Evolutionary conservation across 768 basidiomycete species (phyloP).

Genomic region (Paxillus ammoniavirescens): DNA sequence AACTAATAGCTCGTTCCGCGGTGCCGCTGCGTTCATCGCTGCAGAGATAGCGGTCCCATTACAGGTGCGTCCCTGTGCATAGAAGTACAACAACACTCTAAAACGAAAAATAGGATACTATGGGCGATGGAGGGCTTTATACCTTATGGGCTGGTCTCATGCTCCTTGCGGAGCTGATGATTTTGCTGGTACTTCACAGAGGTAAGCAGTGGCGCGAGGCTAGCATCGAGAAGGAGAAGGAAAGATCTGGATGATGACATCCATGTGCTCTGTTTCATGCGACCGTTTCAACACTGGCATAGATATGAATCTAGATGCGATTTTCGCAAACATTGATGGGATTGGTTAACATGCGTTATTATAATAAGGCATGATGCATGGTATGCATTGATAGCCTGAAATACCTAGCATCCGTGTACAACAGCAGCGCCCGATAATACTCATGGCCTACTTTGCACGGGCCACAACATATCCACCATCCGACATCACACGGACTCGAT

Average conservation of each 20-base stretch:
- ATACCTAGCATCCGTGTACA: too few relatives aligned
- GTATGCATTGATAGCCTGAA: too few relatives aligned
- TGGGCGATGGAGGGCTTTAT: constrained; percentile 83
- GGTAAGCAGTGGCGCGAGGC: constrained; percentile 60
- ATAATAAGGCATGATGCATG: too few relatives aligned
- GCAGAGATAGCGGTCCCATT: constrained; percentile 77
- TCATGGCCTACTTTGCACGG: too few relatives aligned
- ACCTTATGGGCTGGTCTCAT: constrained; percentile 64
- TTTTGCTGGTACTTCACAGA: constrained; percentile 60
- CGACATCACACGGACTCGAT: too few relatives aligned
- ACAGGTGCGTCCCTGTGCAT: constrained; percentile 33
- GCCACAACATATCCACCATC: too few relatives aligned
- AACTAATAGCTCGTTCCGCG: constrained; percentile 73
- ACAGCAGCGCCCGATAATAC: too few relatives aligned
- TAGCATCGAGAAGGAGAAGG: constrained; percentile 43
- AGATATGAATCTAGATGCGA: neutral
- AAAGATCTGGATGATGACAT: neutral
- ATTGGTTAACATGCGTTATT: too few relatives aligned
- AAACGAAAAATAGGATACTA: constrained; percentile 44
- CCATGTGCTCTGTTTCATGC: neutral
- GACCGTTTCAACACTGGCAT: neutral
- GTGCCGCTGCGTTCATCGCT: constrained; percentile 62
- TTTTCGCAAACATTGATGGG: too few relatives aligned
- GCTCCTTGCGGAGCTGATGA: constrained; percentile 48
- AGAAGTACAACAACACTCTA: neutral